These are phyloP conservation scores for Paramecium bursaria DNA, from an alignment of 73 alveolate species.

Conservation along the genomic window DNA sequence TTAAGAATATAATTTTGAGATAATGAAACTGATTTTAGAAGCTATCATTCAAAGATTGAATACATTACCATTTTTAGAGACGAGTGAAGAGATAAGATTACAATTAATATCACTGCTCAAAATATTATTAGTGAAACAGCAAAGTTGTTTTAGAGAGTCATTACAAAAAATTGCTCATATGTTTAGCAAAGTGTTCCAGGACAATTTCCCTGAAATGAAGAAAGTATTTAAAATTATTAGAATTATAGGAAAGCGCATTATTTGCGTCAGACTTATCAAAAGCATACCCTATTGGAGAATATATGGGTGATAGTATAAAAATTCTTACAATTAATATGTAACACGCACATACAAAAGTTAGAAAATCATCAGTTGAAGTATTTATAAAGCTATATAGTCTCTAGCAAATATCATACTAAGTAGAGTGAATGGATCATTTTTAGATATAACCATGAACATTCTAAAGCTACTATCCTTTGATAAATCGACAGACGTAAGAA, in stretches of 20 bases:
- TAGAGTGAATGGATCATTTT: slow-evolving; percentile 76
- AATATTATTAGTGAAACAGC: slow-evolving; percentile 74
- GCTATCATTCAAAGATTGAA: slow-evolving; percentile 73
- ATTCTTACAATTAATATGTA: slow-evolving; percentile 73
- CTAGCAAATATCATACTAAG: slow-evolving; percentile 76
- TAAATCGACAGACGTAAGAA: slow-evolving; percentile 81
- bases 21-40: slow-evolving; percentile 67
- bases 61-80: slow-evolving; percentile 78
- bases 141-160: slow-evolving; percentile 70
- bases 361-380: slow-evolving; percentile 74
- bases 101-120: slow-evolving; percentile 74
- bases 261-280: slow-evolving; percentile 76
- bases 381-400: background rate
- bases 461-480: slow-evolving; percentile 74
- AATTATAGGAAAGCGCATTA: slow-evolving; percentile 20
- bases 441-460: slow-evolving; percentile 74
- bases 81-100: slow-evolving; percentile 84
- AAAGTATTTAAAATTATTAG: slow-evolving; percentile 49
- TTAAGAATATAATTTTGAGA: slow-evolving; percentile 43
- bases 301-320: slow-evolving; percentile 76
- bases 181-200: slow-evolving; percentile 76
- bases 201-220: slow-evolving; percentile 81
- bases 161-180: slow-evolving; percentile 77
- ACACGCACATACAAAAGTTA: slow-evolving; percentile 79
- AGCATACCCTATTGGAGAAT: slow-evolving; percentile 73